Percentiles rank a stretch among this genome's conserved stretches.
These are phyloP conservation scores for Ailanthus altissimus DNA, from an alignment of 345 rosid species.

Conservation along the genomic window DNA sequence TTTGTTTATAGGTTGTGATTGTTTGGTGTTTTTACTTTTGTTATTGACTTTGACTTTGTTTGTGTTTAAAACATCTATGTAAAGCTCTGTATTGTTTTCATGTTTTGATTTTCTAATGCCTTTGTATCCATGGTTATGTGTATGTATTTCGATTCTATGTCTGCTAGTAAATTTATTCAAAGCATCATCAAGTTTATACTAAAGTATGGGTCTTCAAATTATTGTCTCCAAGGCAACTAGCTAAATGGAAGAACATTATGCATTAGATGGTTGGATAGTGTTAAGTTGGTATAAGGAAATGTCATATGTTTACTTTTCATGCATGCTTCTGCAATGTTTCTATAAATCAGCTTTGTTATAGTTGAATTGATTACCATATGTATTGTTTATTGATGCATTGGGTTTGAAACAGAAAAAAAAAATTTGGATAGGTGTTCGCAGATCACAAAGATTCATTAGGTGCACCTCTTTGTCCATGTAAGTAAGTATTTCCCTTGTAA, in stretches of 20 bases:
- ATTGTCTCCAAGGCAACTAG: too few relatives aligned
- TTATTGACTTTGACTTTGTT: not conserved
- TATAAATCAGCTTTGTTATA: not conserved
- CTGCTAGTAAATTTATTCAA: not conserved
- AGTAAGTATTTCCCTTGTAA: constrained; percentile 41
- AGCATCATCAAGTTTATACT: too few relatives aligned
- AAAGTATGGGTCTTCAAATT: too few relatives aligned
- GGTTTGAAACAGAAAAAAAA: not conserved
- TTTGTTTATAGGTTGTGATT: not conserved
- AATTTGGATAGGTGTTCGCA: constrained; percentile 70
- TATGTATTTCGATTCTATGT: too few relatives aligned
- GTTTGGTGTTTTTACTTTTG: not conserved
- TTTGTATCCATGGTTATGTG: too few relatives aligned
- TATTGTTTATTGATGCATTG: not conserved
- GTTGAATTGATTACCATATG: not conserved
- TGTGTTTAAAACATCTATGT: too few relatives aligned
- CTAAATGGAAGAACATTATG: not conserved
- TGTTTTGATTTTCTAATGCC: not conserved
- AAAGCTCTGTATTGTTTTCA: not conserved
- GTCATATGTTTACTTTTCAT: not conserved
- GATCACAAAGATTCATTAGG: constrained; percentile 91
- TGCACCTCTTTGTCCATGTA: constrained; percentile 92
- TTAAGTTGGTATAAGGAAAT: not conserved
- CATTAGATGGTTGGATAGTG: not conserved
- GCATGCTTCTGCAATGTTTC: not conserved